Base-by-base conservation (phyloP, 2,329 filamentous ascomycete genomes). In the Colletotrichum melonis region DNA sequence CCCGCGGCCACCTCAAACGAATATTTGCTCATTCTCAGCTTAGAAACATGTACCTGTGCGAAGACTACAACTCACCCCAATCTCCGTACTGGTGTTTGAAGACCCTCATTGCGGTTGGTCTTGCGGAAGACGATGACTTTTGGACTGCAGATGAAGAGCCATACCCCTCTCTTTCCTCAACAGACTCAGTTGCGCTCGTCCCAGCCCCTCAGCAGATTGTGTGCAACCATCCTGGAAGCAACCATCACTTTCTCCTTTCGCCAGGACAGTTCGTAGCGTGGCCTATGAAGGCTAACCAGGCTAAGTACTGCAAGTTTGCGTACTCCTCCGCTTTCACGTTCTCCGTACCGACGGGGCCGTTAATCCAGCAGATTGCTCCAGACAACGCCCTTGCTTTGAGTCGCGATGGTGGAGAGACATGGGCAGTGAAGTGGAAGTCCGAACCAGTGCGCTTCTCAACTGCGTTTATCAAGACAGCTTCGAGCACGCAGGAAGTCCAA, bases 51-150 rank as follows among this genome's bases (percentile, higher is more conserved):
- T 89, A 86, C 75, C 84, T 90, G 83, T 81, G 82, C 46, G 88
- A 90, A 76, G 86, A 89, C 74, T 90, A 90, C 77, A 90, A 90
- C 76, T 90, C 88, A 1, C 87, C 88, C 0, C 88, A 90, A 72
- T 89, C 87, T 0, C 81, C 84, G 0, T 90, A 89, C 75, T 90
- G 88, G 88, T 85, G 83, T 8, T 78, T 89, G 26, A 90, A 90
- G 69, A 84, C 85, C 0, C 83, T 90, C 3, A 78, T 88, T 1
- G 82, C 82, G 0, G 77, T 88, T 0, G 81, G 79, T 0, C 69
- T 89, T 0, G 73, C 79, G 0, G 73, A 76, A 1, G 73, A 77
- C 0, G 80, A 88, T 59, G 76, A 80, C 0, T 89, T 90, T 67
- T 90, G 88, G 88, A 77, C 76, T 0, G 76, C 79, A 0, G 71